Conservation (phyloP, 2,329 filamentous ascomycete species). For the Karstenula rhodostoma region DNA sequence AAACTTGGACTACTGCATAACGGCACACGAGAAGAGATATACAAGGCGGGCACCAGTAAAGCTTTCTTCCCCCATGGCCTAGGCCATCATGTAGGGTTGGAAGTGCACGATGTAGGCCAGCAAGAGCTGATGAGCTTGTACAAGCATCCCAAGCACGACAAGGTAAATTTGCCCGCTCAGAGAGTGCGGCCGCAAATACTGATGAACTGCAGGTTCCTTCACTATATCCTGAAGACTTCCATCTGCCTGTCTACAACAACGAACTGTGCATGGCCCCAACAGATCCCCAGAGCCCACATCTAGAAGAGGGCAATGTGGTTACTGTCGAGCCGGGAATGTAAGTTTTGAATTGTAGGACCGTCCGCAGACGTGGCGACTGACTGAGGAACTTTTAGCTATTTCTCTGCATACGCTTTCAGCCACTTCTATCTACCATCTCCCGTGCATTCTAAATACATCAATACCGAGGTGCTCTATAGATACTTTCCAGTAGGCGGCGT, state of each 20-base stretch:
- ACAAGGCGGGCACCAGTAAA: constrained; percentile 79
- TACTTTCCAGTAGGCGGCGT: constrained; percentile 87
- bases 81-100: constrained; percentile 90
- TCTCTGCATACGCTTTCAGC: constrained; percentile 86
- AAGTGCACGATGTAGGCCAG: constrained; percentile 76
- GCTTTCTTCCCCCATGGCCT: constrained; percentile 93
- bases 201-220: constrained; percentile 36
- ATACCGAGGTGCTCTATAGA: constrained; percentile 73
- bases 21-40: constrained; percentile 72
- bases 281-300: constrained; percentile 42
- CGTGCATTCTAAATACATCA: constrained; percentile 77
- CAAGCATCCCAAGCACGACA: constrained; percentile 31
- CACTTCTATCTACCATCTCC: constrained; percentile 76
- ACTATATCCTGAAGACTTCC: constrained; percentile 42
- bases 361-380: constrained; percentile 2
- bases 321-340: constrained; percentile 63
- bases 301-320: constrained; percentile 64
- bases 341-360: constrained; percentile 14
- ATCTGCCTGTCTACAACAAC: constrained; percentile 42
- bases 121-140: constrained; percentile 44
- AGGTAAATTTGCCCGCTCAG: constrained; percentile 25
- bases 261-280: constrained; percentile 42
- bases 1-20: constrained; percentile 75
- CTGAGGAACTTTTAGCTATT: constrained; percentile 69
- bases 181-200: constrained; percentile 11